Base-by-base conservation (phyloP, 108 stramenopile species). In the Mediolabrus comicus region DNA sequence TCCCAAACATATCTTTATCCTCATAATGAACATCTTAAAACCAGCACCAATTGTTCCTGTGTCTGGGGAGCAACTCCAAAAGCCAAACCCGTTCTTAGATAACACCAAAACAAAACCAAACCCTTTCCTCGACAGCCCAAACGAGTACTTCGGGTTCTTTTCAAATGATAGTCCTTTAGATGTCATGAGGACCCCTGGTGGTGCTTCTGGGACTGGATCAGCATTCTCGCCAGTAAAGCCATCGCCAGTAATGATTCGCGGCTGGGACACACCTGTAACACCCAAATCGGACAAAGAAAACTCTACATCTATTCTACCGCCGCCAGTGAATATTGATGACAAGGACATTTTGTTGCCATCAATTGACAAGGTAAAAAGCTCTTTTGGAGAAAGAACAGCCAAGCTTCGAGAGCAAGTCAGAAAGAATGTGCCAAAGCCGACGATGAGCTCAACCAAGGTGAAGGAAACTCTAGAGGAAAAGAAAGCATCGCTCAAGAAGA, bases 401-500 rank as follows among this genome's bases (percentile, higher is more conserved):
- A 9, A 22, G 16, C 22, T 49, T 22, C 46, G 46, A 49, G 46
- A 49, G 46, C 46, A 49, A 22, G 22, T 49, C 5, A 49, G 46
- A 24, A 49, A 49, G 22, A 49, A 49, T 49, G 22, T 49, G 46
- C 22, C 46, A 49, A n/a, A 33, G 33, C 33, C 33, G 7, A 33
- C 33, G 51, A 22, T 33, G 30, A 57, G 24, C 30, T 33, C 32
- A 5, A 30, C 25, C 56, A 57, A 33, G 34, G 34, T 33, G 8
- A 33, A 33, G 24, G 29, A 30, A 33, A 16, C 29, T 1, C 24
- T 57, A 31, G 57, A 38, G 65, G 69, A 32, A 41, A 64, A 51
- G 56, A 72, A 43, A 27, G 55, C 16, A 5, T 26, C 51, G n/a
- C 53, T 79, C 27, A 59, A 35, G 53, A 71, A 67, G 43, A 63